A percentile compares a stretch with the other conserved stretches of the same genome.
Conservation (phyloP, 345 rosid genomes). For the Psidium friedrichsthalianum region DNA sequence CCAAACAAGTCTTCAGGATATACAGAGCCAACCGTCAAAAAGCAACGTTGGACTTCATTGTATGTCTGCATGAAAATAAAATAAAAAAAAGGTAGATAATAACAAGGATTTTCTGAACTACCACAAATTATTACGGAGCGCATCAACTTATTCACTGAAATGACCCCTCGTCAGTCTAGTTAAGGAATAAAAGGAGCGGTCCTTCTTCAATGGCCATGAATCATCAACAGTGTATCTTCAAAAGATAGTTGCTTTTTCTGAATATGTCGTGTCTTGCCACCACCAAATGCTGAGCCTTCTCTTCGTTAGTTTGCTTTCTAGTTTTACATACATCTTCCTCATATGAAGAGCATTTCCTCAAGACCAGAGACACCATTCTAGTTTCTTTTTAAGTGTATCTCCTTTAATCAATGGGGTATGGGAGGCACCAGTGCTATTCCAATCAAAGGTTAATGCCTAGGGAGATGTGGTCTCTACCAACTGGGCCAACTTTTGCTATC, state of each 20-base stretch:
- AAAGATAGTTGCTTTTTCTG: not conserved
- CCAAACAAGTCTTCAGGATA: slow-evolving; percentile 84
- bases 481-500: not conserved
- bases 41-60: slow-evolving; percentile 94
- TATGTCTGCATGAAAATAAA: slow-evolving; percentile 47
- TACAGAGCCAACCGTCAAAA: slow-evolving; percentile 72
- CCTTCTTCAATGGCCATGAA: not conserved
- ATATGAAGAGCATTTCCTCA: not conserved
- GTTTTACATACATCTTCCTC: not conserved
- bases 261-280: not conserved
- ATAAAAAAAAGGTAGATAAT: not conserved
- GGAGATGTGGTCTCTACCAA: not conserved
- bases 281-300: not conserved
- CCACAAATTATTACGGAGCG: not conserved
- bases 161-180: not conserved
- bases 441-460: not conserved
- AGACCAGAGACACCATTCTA: not conserved
- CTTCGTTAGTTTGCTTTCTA: not conserved
- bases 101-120: not conserved
- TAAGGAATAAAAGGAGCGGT: not conserved
- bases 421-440: not conserved
- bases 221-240: not conserved
- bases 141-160: not conserved
- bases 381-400: not conserved
- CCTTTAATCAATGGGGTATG: not conserved